phyloP scores from a whole-genome alignment of 108 stramenopile species.

The Cyclotella choctawhatcheeana region DNA sequence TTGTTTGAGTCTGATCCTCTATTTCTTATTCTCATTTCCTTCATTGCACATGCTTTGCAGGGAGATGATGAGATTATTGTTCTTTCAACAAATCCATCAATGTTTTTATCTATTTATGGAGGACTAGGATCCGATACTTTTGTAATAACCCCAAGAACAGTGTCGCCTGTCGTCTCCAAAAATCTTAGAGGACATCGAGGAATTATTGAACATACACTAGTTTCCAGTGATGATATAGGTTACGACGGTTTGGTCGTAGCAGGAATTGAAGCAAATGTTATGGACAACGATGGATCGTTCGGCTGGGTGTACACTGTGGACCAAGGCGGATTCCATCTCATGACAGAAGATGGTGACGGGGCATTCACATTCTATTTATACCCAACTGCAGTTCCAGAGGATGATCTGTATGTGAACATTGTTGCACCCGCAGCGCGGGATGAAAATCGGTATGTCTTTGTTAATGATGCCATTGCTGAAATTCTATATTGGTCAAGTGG shows the following conservation, averaged over 20 bases:
- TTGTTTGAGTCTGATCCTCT: no score
- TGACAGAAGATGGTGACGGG: constrained; percentile 43
- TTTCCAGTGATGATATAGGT: constrained; percentile 21
- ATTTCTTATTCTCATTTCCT: no score
- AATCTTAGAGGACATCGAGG: constrained; percentile 51
- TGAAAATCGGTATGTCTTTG: constrained; percentile 21
- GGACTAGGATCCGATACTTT: constrained; percentile 40
- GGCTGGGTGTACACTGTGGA: constrained; percentile 38
- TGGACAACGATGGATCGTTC: constrained; percentile 47
- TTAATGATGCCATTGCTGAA: constrained; percentile 26
- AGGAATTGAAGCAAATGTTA: constrained; percentile 40
- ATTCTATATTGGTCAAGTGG: constrained; percentile 13
- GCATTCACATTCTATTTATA: constrained; percentile 40
- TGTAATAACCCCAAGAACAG: constrained; percentile 28
- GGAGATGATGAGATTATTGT: constrained; percentile 46
- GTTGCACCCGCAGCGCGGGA: constrained; percentile 33
- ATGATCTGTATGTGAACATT: constrained; percentile 30
- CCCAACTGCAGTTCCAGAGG: constrained; percentile 37
- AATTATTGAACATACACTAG: constrained; percentile 38
- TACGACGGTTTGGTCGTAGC: constrained; percentile 35
- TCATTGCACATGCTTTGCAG: no score
- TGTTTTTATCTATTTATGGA: constrained; percentile 31
- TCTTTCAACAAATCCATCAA: constrained; percentile 37
- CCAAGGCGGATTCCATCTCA: constrained; percentile 35
- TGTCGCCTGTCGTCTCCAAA: constrained; percentile 45